Conservation (phyloP, 2,329 filamentous ascomycete genomes). For the Leptographium lundbergii region DNA sequence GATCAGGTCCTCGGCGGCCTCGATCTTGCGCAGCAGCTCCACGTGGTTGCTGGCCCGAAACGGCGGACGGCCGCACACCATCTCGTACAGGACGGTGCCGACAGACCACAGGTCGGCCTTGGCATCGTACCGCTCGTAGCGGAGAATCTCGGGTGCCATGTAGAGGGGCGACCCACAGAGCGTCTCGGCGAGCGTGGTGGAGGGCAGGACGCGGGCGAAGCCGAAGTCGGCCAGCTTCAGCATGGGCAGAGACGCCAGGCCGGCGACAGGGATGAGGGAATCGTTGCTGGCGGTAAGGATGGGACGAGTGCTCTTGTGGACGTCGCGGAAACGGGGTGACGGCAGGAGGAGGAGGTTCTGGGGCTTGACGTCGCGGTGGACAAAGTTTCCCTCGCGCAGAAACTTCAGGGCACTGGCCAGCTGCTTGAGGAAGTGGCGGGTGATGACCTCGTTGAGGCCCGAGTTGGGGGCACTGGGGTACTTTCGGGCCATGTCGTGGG, state of each 20-base stretch:
- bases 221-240: constrained; percentile 97
- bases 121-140: constrained; percentile 94
- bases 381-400: constrained; percentile 69
- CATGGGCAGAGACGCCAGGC: constrained; percentile 79
- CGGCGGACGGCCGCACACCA: constrained; percentile 81
- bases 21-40: constrained; percentile 83
- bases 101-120: constrained; percentile 97
- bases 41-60: constrained; percentile 92
- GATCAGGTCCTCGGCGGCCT: constrained; percentile 75
- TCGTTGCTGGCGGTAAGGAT: constrained; percentile 67
- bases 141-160: constrained; percentile 95
- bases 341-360: constrained; percentile 90
- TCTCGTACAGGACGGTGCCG: constrained; percentile 88
- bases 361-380: constrained; percentile 94
- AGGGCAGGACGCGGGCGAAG: constrained; percentile 86
- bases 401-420: constrained; percentile 86
- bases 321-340: constrained; percentile 56
- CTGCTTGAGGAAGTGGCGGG: constrained; percentile 91
- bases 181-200: constrained; percentile 86
- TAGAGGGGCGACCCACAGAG: constrained; percentile 94
- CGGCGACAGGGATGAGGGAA: constrained; percentile 68
- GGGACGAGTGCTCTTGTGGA: constrained; percentile 48
- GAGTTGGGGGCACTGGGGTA: constrained; percentile 75
- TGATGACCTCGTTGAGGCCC: constrained; percentile 92
- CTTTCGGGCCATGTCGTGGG: constrained; percentile 81